Conservation (phyloP, 192 early-diverging fungal genomes). For the Coemansia sp. region DNA sequence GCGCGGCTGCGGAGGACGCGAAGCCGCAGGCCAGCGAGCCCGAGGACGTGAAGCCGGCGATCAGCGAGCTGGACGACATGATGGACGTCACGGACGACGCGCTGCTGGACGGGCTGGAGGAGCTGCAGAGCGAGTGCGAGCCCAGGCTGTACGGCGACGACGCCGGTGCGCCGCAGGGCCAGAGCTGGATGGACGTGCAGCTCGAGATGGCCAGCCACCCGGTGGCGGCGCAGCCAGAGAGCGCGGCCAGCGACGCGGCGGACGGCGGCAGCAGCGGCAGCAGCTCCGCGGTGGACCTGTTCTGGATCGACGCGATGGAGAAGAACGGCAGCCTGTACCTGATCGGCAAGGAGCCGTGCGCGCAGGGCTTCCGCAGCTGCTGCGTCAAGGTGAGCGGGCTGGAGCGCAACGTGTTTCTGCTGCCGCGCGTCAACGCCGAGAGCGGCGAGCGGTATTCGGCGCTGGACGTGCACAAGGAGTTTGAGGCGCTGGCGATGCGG, state of each 20-base stretch:
- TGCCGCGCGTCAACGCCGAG: constrained; percentile 64
- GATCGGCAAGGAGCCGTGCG: constrained; percentile 75
- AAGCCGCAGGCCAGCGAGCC: neutral
- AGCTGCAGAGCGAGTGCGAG: constrained; percentile 2
- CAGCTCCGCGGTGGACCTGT: constrained; percentile 57
- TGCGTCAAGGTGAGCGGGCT: constrained; percentile 76
- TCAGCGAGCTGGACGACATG: neutral
- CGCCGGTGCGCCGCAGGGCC: constrained; percentile 16
- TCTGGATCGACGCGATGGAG: constrained; percentile 93
- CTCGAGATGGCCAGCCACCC: constrained; percentile 10
- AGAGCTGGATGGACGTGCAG: constrained; percentile 47
- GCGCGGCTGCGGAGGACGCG: neutral
- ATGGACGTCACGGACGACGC: constrained; percentile 14
- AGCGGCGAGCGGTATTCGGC: constrained; percentile 40
- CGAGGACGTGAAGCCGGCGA: neutral
- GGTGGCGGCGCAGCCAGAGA: neutral
- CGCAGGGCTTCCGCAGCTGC: constrained; percentile 60
- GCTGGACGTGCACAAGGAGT: constrained; percentile 70
- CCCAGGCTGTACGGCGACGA: constrained; percentile 22
- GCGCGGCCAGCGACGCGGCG: neutral
- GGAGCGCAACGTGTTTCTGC: constrained; percentile 83
- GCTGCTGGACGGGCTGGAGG: constrained; percentile 27
- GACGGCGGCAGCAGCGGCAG: neutral
- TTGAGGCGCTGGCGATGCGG: constrained; percentile 57
- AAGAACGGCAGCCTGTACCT: constrained; percentile 77